These are phyloP conservation scores for Alloteropsis angusta DNA, from an alignment of 202 grass and related monocot genomes.

Conservation along the genomic window DNA sequence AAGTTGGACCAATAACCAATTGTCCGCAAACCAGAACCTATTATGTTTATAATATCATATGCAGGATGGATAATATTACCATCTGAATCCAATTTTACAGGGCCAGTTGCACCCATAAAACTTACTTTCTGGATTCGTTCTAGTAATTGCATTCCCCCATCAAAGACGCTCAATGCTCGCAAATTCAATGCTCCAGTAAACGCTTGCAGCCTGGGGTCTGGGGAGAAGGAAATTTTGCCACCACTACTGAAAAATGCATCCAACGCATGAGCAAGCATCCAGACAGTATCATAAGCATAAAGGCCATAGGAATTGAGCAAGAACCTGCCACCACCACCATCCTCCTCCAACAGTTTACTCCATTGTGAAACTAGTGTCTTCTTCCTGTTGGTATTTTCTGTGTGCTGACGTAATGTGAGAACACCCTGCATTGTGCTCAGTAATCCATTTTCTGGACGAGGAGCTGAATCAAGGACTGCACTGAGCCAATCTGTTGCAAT, in stretches of 20 bases:
- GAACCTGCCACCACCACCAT: conserved; percentile 6
- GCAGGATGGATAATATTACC: conserved; percentile 53
- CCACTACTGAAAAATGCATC: conserved; percentile 61
- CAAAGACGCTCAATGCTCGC: conserved; percentile 55
- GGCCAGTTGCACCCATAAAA: conserved; percentile 62
- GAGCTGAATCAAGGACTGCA: conserved; percentile 43
- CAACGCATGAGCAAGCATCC: conserved; percentile 73
- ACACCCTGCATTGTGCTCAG: conserved; percentile 63
- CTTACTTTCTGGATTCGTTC: conserved; percentile 45
- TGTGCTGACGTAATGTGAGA: conserved; percentile 63
- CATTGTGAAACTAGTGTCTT: conserved; percentile 46
- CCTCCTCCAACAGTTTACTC: conserved; percentile 36
- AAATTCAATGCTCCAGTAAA: conserved; percentile 41
- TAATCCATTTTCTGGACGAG: conserved; percentile 7
- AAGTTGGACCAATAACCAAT: conserved; percentile 82
- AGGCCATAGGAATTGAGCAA: conserved; percentile 55
- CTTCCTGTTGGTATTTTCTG: conserved; percentile 52
- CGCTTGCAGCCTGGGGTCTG: conserved; percentile 46
- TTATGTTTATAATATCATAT: conserved; percentile 68
- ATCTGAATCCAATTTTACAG: conserved; percentile 52
- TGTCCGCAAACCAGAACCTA: conserved; percentile 53
- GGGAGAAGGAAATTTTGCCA: conserved; percentile 68
- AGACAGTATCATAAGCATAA: conserved; percentile 75
- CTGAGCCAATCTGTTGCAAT: conserved; percentile 85
- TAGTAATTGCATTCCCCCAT: conserved; percentile 44